Conservation (phyloP, 1,284 basidiomycete species). For the Cronartium ribicola region DNA sequence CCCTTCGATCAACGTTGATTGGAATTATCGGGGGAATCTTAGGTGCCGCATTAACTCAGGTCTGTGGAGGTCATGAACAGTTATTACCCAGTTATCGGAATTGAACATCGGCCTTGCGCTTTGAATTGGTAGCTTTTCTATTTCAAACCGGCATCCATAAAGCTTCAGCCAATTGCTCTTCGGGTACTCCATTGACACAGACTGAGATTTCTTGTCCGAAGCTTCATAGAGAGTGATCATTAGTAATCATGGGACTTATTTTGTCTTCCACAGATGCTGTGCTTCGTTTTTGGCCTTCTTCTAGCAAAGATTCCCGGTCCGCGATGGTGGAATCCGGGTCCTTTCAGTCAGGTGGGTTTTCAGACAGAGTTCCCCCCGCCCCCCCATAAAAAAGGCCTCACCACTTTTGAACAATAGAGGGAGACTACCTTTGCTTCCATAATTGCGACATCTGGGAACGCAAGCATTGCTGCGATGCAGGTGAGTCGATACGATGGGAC, state of each 20-base stretch:
- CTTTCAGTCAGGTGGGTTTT: conserved; percentile 24
- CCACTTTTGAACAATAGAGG: conserved; percentile 11
- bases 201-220: conserved; percentile 7
- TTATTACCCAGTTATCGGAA: neutral
- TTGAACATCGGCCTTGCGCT: neutral
- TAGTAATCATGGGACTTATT: neutral
- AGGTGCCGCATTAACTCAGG: conserved; percentile 32
- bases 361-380: neutral
- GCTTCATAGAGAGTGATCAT: neutral
- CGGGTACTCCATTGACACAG: conserved; percentile 20
- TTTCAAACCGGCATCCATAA: conserved; percentile 23
- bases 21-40: conserved; percentile 14
- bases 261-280: conserved; percentile 14
- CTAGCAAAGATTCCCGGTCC: conserved; percentile 29
- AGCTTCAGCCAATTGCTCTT: conserved; percentile 24
- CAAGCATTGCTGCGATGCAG: conserved; percentile 15
- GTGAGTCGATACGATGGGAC: neutral
- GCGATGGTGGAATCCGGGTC: conserved; percentile 29
- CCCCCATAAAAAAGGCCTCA: neutral
- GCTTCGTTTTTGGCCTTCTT: conserved; percentile 20
- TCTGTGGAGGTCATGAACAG: neutral
- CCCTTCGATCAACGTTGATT: conserved; percentile 22
- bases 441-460: conserved; percentile 28
- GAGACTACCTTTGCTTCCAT: conserved; percentile 37
- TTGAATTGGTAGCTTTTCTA: neutral